Base-by-base conservation (phyloP, 148 eudicot genomes). In the Cornus suecica region DNA sequence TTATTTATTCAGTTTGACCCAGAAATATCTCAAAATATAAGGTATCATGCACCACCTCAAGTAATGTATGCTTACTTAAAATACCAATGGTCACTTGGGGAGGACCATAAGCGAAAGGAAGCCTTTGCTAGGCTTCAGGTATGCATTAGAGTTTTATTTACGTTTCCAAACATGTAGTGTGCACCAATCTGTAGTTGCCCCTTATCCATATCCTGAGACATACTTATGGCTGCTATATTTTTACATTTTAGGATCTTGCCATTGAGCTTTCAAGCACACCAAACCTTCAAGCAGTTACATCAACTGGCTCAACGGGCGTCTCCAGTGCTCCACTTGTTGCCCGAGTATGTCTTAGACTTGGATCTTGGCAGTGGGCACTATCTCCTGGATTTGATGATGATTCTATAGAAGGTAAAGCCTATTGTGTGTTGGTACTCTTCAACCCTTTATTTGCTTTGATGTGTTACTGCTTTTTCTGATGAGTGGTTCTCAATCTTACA, bases 21-120 rank as follows among this genome's bases (percentile, higher is more conserved):
- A 67, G 98, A 96, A 79, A 85, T 88, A 78, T 84, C 94, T 70
- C 88, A 89, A 82, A 93, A 76, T 78, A 84, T 85, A 71, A 84
- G 83, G 28, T 93, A 85, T 73, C 88, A 85, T 82, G 98, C 95
- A 60, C 90, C 96, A 69, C 99, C 99, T 74, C 93, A 91, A 80
- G 99, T 93, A 73, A 91, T 96, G 88, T 85, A 90, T 70, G 98
- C 90, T 54, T 96, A 96, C 72, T 82, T 96, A 77, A 90, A 93
- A 77, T 96, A 96, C 83, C 89, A 91, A 61, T 96, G 97, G 94
- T 93, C 99, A 54, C 88, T 96, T 79, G 99, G 99, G 71, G 99
- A 96, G 74, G 98, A 93, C 74, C 89, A 80, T 68, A 93, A 87
- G 88, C 91, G 98, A n/a, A 91, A 85, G 82, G 97, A 96, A 83